Base-by-base conservation (phyloP, 2,329 filamentous ascomycete species). In the Arthrobotrys iridis region DNA sequence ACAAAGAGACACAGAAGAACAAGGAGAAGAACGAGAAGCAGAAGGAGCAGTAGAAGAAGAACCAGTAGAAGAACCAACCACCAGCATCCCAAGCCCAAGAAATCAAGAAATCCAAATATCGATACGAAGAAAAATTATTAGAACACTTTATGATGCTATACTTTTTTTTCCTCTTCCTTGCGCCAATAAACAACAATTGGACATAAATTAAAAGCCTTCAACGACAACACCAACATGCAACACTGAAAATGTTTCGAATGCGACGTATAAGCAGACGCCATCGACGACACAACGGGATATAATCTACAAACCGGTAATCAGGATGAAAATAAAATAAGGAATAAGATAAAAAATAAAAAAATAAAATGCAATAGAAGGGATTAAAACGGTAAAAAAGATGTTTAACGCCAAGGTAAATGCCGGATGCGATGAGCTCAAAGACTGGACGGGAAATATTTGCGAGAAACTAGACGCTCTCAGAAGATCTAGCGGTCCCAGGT, bases 401-500 rank as follows among this genome's bases (percentile, higher is more conserved):
- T 24, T 18, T 22, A 62, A 62, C 79, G 79, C 79, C 79, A 79
- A 67, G 71, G 77, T 77, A 78, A 35, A 50, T 57, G 45, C 66
- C 55, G 63, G 76, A 76, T 62, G 77, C 26, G 24, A 41, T 26
- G 24, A 43, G 57, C 2, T 22, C 30, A 18, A 35, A 7, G 6
- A 8, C 35, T 40, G n/a, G 35, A 10, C 11, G 4, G n/a, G 26
- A 55, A 55, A 37, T 8, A 22, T 24, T n/a, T n/a, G n/a, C n/a
- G 15, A 7, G n/a, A 15, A 37, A 30, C 64, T 40, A 75, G 13
- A 68, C 37, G 33, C 63, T 75, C 22, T 75, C 71, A 24, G 63
- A 64, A n/a, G 71, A 75, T 48, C 63, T 62, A 4, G 71, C 71
- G 7, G 71, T 75, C 20, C 71, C 63, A 7, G 71, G 71, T 4